A percentile compares a stretch with the other conserved stretches of the same genome.
phyloP scores from a whole-genome alignment of 169 alveolate genomes.

The Plasmodium blacklocki region DNA sequence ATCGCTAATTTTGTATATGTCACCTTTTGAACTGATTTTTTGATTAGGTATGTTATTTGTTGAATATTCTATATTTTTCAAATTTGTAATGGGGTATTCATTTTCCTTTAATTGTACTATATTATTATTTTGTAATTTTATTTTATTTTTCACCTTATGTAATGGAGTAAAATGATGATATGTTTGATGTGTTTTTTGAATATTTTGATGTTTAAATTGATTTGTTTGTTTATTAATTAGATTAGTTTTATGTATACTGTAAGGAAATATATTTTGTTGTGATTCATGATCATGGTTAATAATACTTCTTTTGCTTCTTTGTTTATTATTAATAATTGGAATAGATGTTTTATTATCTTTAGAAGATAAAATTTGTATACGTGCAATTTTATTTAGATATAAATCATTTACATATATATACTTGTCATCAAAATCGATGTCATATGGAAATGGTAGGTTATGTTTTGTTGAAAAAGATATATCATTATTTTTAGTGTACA shows the following conservation, averaged over 20 bases:
- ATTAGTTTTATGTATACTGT: too few species aligned
- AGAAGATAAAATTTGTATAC: constrained; percentile 30
- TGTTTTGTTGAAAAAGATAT: constrained; percentile 61
- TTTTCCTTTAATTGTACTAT: too few species aligned
- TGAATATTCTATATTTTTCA: too few species aligned
- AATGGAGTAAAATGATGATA: too few species aligned
- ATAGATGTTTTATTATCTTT: background rate
- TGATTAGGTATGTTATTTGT: too few species aligned
- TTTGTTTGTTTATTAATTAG: too few species aligned
- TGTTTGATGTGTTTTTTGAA: background rate
- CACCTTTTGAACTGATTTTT: too few species aligned
- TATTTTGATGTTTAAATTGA: background rate
- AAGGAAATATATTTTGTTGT: background rate
- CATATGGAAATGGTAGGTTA: constrained; percentile 66
- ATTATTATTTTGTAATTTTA: too few species aligned
- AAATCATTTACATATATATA: constrained; percentile 57
- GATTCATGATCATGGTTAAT: constrained; percentile 3
- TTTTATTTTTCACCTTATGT: too few species aligned
- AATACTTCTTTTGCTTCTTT: constrained; percentile 22
- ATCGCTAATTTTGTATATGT: too few species aligned
- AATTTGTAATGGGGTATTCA: too few species aligned
- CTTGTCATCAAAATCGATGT: constrained; percentile 61
- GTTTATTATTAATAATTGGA: constrained; percentile 5
- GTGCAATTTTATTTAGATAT: constrained; percentile 52
- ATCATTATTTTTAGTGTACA: constrained; percentile 18